Conservation (phyloP, 2,329 filamentous ascomycete genomes). For the Helicocarpus griseus region DNA sequence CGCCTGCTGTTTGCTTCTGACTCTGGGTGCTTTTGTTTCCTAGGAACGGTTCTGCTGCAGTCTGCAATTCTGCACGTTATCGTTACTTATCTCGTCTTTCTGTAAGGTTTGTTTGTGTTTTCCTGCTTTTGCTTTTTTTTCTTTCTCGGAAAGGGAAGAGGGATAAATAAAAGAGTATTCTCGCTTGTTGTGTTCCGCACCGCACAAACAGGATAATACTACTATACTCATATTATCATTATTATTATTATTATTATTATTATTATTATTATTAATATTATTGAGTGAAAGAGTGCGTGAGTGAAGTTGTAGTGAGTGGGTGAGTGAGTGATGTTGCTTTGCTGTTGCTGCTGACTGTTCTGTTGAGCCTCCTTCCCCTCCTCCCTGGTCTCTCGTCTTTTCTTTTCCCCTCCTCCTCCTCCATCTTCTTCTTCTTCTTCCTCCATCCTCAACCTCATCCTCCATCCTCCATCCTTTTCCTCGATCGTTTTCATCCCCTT, state of each 20-base stretch:
- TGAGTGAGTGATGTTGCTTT: not conserved
- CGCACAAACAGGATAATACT: not conserved
- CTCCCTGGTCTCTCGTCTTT: not conserved
- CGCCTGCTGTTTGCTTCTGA: too few species aligned
- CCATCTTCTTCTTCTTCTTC: not conserved
- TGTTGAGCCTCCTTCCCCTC: not conserved
- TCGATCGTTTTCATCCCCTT: not conserved
- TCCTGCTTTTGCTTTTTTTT: too few species aligned
- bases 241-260: not conserved
- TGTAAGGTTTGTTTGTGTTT: not conserved
- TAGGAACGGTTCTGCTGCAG: not conserved
- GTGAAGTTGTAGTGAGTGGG: not conserved
- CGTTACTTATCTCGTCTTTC: too few species aligned
- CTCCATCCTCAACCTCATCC: not conserved
- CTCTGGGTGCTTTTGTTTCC: too few species aligned
- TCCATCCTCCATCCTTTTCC: not conserved
- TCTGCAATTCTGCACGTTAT: not conserved
- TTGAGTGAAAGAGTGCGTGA: not conserved
- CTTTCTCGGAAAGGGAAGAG: not conserved
- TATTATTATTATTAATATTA: not conserved
- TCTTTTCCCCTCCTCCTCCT: too few species aligned
- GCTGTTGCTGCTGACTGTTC: not conserved
- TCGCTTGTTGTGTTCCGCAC: not conserved
- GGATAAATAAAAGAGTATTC: not conserved
- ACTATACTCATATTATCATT: too few species aligned